Evolutionary conservation across 352 stramenopile genomes (phyloP).

Genomic region (Pythium biforme): DNA sequence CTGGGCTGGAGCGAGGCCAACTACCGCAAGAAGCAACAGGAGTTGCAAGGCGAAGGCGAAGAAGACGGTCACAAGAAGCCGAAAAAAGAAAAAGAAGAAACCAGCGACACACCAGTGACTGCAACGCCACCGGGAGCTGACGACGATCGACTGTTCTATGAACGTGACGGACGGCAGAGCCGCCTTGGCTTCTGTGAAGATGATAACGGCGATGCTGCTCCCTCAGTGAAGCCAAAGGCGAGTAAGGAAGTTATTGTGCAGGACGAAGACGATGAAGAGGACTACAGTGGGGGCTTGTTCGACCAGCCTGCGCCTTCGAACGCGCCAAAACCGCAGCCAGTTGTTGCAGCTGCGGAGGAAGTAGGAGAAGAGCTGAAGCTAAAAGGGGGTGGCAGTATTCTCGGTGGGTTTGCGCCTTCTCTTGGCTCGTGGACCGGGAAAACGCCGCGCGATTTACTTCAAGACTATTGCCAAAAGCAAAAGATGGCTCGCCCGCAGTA

Average conservation of each 20-base stretch:
- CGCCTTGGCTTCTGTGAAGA: slow-evolving; percentile 18
- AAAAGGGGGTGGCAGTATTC: slow-evolving; percentile 5
- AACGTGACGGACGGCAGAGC: slow-evolving; percentile 18
- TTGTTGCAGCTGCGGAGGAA: no score
- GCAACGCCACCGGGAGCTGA: neutral
- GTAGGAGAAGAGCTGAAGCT: neutral
- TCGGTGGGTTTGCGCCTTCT: slow-evolving; percentile 4
- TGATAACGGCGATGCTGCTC: neutral
- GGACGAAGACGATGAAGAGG: slow-evolving; percentile 17
- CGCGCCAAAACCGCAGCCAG: slow-evolving; percentile 31
- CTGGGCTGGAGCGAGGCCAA: slow-evolving; percentile 31
- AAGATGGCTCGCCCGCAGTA: slow-evolving; percentile 81
- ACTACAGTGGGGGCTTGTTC: slow-evolving; percentile 26
- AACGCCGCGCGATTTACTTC: slow-evolving; percentile 85
- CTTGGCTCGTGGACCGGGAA: slow-evolving; percentile 62
- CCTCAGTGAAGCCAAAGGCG: neutral
- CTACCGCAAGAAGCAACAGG: slow-evolving; percentile 37
- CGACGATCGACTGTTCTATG: slow-evolving; percentile 19
- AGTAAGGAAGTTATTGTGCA: neutral
- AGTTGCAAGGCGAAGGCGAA: slow-evolving; percentile 1
- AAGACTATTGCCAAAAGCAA: slow-evolving; percentile 88
- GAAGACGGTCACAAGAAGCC: slow-evolving; percentile 23
- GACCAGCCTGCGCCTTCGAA: slow-evolving; percentile 24
- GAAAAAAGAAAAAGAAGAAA: slow-evolving; percentile 6
- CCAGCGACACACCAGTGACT: neutral